phyloP scores from a whole-genome alignment of 2,329 filamentous ascomycete species.

The Aureobasidium mangrovei region DNA sequence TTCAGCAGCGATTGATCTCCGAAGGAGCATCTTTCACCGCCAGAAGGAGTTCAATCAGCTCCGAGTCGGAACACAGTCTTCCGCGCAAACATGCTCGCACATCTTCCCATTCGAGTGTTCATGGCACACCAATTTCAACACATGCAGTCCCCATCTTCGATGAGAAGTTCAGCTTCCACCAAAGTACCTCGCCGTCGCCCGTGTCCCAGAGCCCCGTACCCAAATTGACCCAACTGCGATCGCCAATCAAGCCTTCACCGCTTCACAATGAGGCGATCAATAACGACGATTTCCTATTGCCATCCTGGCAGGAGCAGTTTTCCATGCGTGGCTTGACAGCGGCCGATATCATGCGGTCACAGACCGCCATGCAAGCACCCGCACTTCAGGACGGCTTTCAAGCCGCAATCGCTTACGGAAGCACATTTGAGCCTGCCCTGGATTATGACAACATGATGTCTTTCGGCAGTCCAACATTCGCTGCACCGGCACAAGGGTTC shows the following conservation, averaged over 20 bases:
- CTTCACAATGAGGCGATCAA: slow-evolving; percentile 14
- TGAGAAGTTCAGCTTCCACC: slow-evolving; percentile 23
- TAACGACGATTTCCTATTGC: slow-evolving; percentile 15
- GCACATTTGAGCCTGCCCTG: background rate
- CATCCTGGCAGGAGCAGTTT: slow-evolving; percentile 15
- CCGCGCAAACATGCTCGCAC: slow-evolving; percentile 25
- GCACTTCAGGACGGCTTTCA: slow-evolving; percentile 1
- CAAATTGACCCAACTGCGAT: slow-evolving; percentile 16
- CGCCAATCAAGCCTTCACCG: slow-evolving; percentile 22
- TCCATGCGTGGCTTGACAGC: background rate
- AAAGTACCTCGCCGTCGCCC: slow-evolving; percentile 21
- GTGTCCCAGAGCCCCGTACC: slow-evolving; percentile 20
- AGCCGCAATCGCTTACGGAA: background rate
- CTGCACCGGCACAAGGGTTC: background rate
- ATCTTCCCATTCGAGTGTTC: slow-evolving; percentile 24
- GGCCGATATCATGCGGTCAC: slow-evolving; percentile 19
- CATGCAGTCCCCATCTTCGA: slow-evolving; percentile 22
- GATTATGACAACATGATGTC: slow-evolving; percentile 13
- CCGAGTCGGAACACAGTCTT: slow-evolving; percentile 48
- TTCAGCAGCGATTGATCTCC: slow-evolving; percentile 48
- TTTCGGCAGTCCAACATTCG: slow-evolving; percentile 1
- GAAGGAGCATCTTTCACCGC: slow-evolving; percentile 42
- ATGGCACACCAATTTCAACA: slow-evolving; percentile 28
- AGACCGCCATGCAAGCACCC: slow-evolving; percentile 17
- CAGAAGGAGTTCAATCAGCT: slow-evolving; percentile 47